These are phyloP conservation scores for Colletotrichum noveboracense DNA, from an alignment of 2,329 filamentous ascomycete species.

Conservation along the genomic window DNA sequence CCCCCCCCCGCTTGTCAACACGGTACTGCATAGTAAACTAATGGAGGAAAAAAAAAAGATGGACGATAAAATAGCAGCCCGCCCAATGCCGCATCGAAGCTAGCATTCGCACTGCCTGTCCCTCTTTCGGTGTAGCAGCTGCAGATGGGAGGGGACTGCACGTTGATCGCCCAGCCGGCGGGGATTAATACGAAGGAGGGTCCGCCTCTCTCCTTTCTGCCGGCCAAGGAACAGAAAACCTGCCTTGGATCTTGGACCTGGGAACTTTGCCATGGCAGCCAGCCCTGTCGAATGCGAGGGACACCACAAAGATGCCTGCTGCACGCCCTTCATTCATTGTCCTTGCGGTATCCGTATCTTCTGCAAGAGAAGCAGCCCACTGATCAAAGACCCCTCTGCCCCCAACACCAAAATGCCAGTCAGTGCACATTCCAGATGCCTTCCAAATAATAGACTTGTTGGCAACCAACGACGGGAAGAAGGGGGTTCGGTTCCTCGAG, in stretches of 20 bases:
- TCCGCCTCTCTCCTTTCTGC: conserved; percentile 11
- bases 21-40: too few relatives aligned
- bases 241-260: neutral
- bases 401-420: neutral
- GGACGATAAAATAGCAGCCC: neutral
- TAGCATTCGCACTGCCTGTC: neutral
- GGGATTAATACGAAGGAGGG: conserved; percentile 20
- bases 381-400: neutral
- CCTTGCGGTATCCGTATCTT: neutral
- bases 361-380: neutral
- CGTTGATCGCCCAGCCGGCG: conserved; percentile 13
- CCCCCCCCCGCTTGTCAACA: too few relatives aligned
- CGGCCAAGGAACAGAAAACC: conserved; percentile 10
- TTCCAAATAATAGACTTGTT: neutral
- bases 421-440: neutral
- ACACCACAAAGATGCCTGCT: neutral
- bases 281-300: conserved; percentile 10
- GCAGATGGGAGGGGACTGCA: neutral
- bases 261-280: neutral
- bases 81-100: neutral
- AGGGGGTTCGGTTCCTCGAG: neutral
- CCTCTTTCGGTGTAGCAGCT: neutral
- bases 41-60: neutral
- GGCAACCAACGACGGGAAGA: neutral
- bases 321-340: neutral